Evolutionary conservation across 768 basidiomycete genomes (phyloP), one percentile per base, ranked within the genome.

Genomic region (Mycena capillaripes): DNA sequence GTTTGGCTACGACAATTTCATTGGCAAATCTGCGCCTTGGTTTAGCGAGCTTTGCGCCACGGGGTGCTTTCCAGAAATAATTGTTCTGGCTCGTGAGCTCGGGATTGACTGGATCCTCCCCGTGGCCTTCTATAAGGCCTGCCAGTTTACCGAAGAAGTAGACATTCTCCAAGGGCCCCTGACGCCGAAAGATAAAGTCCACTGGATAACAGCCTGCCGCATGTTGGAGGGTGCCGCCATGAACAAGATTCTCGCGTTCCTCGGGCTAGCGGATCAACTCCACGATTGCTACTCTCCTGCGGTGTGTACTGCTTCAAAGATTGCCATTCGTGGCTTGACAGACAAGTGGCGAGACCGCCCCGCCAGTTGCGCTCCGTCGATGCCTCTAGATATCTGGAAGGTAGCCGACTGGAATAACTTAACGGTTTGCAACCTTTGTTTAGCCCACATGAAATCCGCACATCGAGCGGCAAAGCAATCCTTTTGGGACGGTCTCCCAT

Each of bases 401-500:
- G 17, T 1, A 4, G 4, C 1, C 12, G 46, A 46, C 25, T 59
- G 42, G 57, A 19, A 52, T 3, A 12, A 17, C 2, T 32, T 57
- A 2, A 32, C 27, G 2, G 57, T 60, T 19, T 68, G 66, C 27
- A 12, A 60, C 3, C 25, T 50, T 12, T 68, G 66, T 50, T n/a
- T 68, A 4, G 10, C 57, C 2, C 16, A 8, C 17, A 48, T 68
- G 66, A 68, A 59, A 14, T 4, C 1, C 4, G 34, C 25, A 7
- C 57, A 68, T 46, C 14, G 19, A 14, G 57, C 21, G 2, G 66
- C 66, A 11, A n/a, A n/a, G 14, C 42, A 52, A n/a, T 23, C 27
- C 0, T 19, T 68, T 17, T 68, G 57, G 66, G 30, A 34, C n/a
- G 10, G 58, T 2, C 66, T 68, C 7, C 66, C 66, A n/a, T n/a